Conservation (phyloP, 352 stramenopile species). For the Phytophthora sojae region DNA sequence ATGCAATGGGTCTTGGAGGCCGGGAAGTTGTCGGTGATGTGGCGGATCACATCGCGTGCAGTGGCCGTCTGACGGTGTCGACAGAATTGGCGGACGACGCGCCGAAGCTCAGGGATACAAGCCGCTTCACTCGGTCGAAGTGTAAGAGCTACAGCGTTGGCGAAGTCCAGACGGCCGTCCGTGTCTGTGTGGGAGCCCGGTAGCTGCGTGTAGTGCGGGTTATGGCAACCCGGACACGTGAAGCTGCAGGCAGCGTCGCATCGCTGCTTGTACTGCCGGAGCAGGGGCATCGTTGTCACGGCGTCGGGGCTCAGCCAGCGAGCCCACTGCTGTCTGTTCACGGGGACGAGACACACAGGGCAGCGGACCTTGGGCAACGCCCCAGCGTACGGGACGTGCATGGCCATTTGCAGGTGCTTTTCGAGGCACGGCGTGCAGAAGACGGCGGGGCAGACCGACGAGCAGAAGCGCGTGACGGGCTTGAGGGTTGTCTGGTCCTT, state of each 20-base stretch:
- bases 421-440: conserved; percentile 46
- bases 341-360: conserved; percentile 41
- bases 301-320: conserved; percentile 9
- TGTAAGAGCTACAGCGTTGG: conserved; percentile 12
- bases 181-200: conserved; percentile 5
- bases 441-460: conserved; percentile 33
- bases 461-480: conserved; percentile 35
- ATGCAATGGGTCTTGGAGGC: conserved; percentile 18
- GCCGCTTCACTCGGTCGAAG: conserved; percentile 16
- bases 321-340: conserved; percentile 43
- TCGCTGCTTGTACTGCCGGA: conserved; percentile 16
- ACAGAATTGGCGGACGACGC: conserved; percentile 27
- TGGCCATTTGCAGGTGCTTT: conserved; percentile 30
- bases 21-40: conserved; percentile 22
- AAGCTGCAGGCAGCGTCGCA: conserved; percentile 38
- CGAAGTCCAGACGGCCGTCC: neutral
- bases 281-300: neutral
- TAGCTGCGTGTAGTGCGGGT: conserved; percentile 39
- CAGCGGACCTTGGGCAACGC: conserved; percentile 53
- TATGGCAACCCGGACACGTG: conserved; percentile 38
- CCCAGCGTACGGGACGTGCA: conserved; percentile 44
- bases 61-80: conserved; percentile 17
- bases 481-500: conserved; percentile 1
- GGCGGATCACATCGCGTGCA: conserved; percentile 25
- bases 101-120: conserved; percentile 23